phyloP scores from a whole-genome alignment of 208 protist genomes.

The Crithidia sp. region DNA sequence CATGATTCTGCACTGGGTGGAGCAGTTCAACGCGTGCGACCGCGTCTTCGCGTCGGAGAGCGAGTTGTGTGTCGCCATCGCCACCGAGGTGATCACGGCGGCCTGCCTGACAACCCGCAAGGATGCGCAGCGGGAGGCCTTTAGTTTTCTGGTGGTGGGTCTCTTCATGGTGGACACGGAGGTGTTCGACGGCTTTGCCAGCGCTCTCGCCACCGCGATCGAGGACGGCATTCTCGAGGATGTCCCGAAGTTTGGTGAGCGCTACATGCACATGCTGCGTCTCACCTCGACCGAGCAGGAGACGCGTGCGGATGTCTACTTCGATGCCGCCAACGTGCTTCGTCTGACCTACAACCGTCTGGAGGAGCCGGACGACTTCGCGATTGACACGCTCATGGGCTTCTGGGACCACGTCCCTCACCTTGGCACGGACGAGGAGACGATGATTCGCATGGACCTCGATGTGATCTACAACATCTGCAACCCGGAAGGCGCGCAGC shows the following conservation, averaged over 20 bases:
- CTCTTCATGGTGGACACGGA: constrained; percentile 81
- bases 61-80: constrained; percentile 70
- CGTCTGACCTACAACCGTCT: constrained; percentile 72
- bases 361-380: constrained; percentile 52
- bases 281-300: constrained; percentile 75
- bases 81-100: constrained; percentile 72
- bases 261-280: constrained; percentile 85
- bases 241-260: constrained; percentile 86
- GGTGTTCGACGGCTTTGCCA: constrained; percentile 76
- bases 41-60: constrained; percentile 50
- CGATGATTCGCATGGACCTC: constrained; percentile 43
- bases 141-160: constrained; percentile 80
- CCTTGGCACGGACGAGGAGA: constrained; percentile 42
- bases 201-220: constrained; percentile 66
- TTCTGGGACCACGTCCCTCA: constrained; percentile 74
- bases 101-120: constrained; percentile 86
- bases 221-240: constrained; percentile 87
- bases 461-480: constrained; percentile 69
- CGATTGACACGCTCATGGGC: constrained; percentile 71
- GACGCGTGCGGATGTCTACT: constrained; percentile 78
- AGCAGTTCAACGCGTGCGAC: constrained; percentile 75
- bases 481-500: constrained; percentile 43
- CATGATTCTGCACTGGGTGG: constrained; percentile 80
- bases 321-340: constrained; percentile 77
- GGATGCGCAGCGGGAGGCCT: constrained; percentile 83